Percentiles rank a stretch among this genome's conserved stretches.
These are phyloP conservation scores for Cercophora samala DNA, from an alignment of 495 filamentous ascomycete species.

Conservation along the genomic window DNA sequence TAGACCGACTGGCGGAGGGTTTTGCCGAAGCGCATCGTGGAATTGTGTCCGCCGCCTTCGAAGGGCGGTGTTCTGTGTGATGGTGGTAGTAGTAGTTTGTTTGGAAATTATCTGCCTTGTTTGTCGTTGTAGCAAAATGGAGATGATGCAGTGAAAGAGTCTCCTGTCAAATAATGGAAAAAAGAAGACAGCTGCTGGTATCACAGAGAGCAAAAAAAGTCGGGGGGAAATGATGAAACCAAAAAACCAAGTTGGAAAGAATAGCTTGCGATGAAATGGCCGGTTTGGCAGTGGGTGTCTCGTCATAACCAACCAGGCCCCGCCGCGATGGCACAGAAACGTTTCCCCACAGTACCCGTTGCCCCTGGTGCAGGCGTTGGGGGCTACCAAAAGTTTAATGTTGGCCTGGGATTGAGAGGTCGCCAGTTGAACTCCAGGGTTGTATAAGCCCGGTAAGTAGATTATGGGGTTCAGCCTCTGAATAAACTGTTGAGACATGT, in stretches of 20 bases:
- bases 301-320: constrained; percentile 12
- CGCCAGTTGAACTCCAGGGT: not conserved
- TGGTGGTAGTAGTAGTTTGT: too few relatives aligned
- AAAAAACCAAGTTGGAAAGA: not conserved
- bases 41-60: constrained; percentile 53
- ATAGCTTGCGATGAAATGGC: not conserved
- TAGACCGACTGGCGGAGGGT: constrained; percentile 78
- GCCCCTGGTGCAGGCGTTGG: constrained; percentile 5
- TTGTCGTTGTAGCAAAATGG: constrained; percentile 27
- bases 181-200: not conserved
- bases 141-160: constrained; percentile 25
- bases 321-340: constrained; percentile 3
- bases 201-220: too few relatives aligned
- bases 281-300: not conserved
- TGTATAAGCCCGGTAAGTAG: not conserved
- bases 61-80: constrained; percentile 38
- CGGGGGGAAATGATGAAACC: constrained; percentile 41
- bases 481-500: too few relatives aligned
- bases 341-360: constrained; percentile 8
- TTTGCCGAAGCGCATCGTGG: constrained; percentile 85
- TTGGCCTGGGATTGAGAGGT: not conserved
- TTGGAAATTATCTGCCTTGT: too few relatives aligned
- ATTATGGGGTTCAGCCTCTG: too few relatives aligned
- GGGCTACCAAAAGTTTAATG: not conserved
- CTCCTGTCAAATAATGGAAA: not conserved